phyloP scores from a whole-genome alignment of 179 eudicot species.

The Spergularia azorica region DNA sequence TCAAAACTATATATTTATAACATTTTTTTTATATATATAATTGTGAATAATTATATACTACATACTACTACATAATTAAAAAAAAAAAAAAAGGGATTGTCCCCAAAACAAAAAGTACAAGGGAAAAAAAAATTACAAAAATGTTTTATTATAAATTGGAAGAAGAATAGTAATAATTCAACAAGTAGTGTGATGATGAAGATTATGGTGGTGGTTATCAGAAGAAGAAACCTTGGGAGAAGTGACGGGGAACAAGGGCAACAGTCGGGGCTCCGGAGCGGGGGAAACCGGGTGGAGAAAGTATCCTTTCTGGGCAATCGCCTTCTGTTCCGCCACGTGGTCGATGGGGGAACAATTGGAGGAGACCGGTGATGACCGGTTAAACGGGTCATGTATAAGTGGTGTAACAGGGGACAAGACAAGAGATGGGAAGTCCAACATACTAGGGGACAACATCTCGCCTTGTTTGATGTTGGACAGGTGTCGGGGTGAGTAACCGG shows the following conservation, averaged over 20 bases:
- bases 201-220: slow-evolving; percentile 16
- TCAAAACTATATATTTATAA: neutral
- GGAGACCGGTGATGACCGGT: slow-evolving; percentile 41
- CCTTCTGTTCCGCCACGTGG: slow-evolving; percentile 57
- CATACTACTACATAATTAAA: neutral
- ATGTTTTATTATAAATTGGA: neutral
- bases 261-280: slow-evolving; percentile 63
- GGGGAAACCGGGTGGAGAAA: slow-evolving; percentile 76
- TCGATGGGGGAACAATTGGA: neutral
- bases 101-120: neutral
- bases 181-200: neutral
- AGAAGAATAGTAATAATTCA: neutral
- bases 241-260: slow-evolving; percentile 73
- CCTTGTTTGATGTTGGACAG: neutral
- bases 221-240: slow-evolving; percentile 57
- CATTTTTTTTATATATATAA: neutral
- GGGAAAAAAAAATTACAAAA: neutral
- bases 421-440: slow-evolving; percentile 72
- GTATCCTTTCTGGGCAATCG: slow-evolving; percentile 68
- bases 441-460: slow-evolving; percentile 57
- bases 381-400: slow-evolving; percentile 73
- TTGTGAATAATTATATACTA: slow-evolving; percentile 2
- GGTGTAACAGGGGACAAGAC: slow-evolving; percentile 85
- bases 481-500: slow-evolving; percentile 23
- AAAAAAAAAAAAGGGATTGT: neutral